Evolutionary conservation across 345 rosid species (phyloP).

Genomic region (Schrenkiella parvula): DNA sequence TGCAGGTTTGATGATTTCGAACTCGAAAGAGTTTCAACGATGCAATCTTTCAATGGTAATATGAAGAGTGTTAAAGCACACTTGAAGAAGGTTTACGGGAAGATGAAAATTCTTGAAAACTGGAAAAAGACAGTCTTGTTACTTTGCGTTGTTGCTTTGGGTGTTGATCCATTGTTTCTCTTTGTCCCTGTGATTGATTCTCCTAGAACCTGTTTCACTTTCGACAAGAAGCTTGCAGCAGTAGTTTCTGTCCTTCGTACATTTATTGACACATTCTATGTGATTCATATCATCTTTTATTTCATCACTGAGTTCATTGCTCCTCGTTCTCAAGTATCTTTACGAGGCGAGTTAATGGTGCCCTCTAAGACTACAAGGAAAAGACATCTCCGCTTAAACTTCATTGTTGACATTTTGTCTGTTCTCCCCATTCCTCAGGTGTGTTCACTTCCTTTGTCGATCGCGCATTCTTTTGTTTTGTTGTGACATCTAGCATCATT

Average conservation of each 20-base stretch:
- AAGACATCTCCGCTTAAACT: background rate
- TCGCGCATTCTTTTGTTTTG: background rate
- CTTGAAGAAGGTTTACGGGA: constrained; percentile 34
- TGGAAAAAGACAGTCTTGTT: constrained; percentile 7
- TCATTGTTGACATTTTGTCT: constrained; percentile 18
- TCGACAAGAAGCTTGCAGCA: constrained; percentile 6
- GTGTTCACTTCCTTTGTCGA: background rate
- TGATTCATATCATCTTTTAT: background rate
- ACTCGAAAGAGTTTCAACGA: background rate
- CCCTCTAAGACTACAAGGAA: background rate
- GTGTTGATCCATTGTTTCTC: constrained; percentile 31
- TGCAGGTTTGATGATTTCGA: background rate
- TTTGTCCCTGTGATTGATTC: constrained; percentile 27
- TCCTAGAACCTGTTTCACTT: background rate
- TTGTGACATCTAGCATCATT: background rate
- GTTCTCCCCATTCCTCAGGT: constrained; percentile 38
- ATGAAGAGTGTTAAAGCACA: constrained; percentile 25
- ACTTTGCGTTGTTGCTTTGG: constrained; percentile 17
- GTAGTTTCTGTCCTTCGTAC: constrained; percentile 14
- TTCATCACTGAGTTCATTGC: background rate
- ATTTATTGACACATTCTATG: constrained; percentile 9
- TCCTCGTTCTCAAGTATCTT: constrained; percentile 3
- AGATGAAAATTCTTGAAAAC: constrained; percentile 25
- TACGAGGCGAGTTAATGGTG: background rate
- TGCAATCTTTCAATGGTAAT: constrained; percentile 14